Evolutionary conservation across 768 basidiomycete species (phyloP).

Genomic region (Agaricus bisporus): DNA sequence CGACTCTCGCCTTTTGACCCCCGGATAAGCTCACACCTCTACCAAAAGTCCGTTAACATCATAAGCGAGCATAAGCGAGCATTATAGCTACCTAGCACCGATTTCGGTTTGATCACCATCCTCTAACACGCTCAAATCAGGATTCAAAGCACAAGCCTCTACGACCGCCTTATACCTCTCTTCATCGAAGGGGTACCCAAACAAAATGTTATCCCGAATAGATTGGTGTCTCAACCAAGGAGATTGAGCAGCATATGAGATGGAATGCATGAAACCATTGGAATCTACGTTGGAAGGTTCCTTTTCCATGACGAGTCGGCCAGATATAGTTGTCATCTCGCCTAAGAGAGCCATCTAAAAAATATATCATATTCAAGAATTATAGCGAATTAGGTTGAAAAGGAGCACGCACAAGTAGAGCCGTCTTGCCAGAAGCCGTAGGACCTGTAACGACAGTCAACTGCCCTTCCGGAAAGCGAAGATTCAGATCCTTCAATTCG

Average conservation of each 20-base stretch:
- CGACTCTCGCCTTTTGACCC: conserved; percentile 82
- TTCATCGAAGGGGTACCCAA: conserved; percentile 67
- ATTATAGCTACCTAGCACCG: conserved; percentile 46
- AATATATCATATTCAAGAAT: neutral
- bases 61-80: neutral
- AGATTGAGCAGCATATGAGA: conserved; percentile 71
- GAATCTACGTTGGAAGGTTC: conserved; percentile 52
- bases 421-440: conserved; percentile 81
- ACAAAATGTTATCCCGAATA: conserved; percentile 77
- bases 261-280: conserved; percentile 51
- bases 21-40: conserved; percentile 75
- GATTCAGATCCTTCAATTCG: conserved; percentile 57
- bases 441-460: conserved; percentile 72
- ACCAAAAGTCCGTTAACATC: neutral
- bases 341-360: conserved; percentile 63
- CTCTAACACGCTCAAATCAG: conserved; percentile 80
- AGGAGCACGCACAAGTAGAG: conserved; percentile 47
- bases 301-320: conserved; percentile 61
- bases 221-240: conserved; percentile 69
- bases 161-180: conserved; percentile 70
- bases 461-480: conserved; percentile 68
- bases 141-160: conserved; percentile 77
- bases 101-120: conserved; percentile 86
- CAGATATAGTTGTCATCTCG: conserved; percentile 53
- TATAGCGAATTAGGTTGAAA: neutral